Evolutionary conservation across 495 filamentous ascomycete species (phyloP).

Genomic region (Lophiotrema nucula): DNA sequence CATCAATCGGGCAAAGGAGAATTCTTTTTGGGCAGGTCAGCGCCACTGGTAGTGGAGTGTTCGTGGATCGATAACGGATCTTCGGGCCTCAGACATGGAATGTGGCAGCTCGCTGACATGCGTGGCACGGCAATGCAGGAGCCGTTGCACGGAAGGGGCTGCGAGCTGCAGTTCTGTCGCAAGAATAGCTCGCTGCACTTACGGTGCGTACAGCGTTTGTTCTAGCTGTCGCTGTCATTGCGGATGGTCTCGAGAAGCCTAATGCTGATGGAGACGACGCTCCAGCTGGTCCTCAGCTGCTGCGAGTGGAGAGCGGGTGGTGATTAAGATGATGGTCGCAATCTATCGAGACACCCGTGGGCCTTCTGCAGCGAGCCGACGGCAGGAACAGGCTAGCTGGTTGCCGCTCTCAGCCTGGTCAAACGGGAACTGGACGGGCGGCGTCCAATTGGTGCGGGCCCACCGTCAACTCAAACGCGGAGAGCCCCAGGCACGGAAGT

Average conservation of each 20-base stretch:
- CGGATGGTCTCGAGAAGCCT: not conserved
- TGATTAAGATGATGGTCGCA: not conserved
- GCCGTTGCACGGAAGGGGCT: slow-evolving; percentile 3
- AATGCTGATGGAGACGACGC: not conserved
- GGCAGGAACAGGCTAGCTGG: slow-evolving; percentile 25
- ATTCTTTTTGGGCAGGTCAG: too few relatives aligned
- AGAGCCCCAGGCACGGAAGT: slow-evolving; percentile 21
- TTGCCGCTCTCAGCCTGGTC: slow-evolving; percentile 10
- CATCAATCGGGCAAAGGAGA: too few relatives aligned
- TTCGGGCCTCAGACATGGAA: slow-evolving; percentile 6
- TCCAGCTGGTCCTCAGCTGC: not conserved
- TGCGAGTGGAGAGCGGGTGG: not conserved
- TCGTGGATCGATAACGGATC: too few relatives aligned
- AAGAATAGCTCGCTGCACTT: not conserved
- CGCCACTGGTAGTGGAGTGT: too few relatives aligned
- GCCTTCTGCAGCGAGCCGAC: not conserved
- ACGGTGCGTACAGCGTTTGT: too few relatives aligned
- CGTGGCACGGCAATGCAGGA: slow-evolving; percentile 4
- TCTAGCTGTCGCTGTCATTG: not conserved
- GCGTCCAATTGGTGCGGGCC: not conserved
- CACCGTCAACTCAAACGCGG: slow-evolving; percentile 24
- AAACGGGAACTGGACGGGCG: not conserved
- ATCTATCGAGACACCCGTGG: not conserved
- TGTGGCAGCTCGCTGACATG: not conserved
- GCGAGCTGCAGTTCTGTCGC: not conserved